Percentiles rank a stretch among this genome's conserved stretches.
These are phyloP conservation scores for Hygrophila difformis DNA, from an alignment of 257 asterid species.

Conservation along the genomic window DNA sequence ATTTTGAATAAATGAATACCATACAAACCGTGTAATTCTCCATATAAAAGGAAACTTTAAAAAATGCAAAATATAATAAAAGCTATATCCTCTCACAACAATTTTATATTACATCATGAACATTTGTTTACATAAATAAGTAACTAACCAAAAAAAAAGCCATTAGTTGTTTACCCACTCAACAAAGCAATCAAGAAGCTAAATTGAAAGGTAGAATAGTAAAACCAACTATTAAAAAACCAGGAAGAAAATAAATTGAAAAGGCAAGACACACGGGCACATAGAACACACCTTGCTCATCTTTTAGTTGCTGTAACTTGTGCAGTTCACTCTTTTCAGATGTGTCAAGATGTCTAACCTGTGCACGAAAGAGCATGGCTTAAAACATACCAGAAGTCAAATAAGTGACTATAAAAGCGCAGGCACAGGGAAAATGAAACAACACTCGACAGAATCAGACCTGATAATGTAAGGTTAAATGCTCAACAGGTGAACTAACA, in stretches of 20 bases:
- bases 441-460: slow-evolving; percentile 18
- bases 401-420: too few relatives aligned
- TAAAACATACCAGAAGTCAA: background rate
- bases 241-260: background rate
- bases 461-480: slow-evolving; percentile 96
- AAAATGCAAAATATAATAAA: too few relatives aligned
- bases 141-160: too few relatives aligned
- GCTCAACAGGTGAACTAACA: slow-evolving; percentile 97
- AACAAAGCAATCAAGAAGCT: slow-evolving; percentile 8
- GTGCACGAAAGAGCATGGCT: slow-evolving; percentile 13
- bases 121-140: too few relatives aligned
- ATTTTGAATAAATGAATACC: background rate
- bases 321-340: slow-evolving; percentile 97
- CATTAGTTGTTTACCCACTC: background rate
- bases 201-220: background rate
- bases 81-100: too few relatives aligned
- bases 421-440: too few relatives aligned
- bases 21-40: too few relatives aligned
- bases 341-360: slow-evolving; percentile 98
- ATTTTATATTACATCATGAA: too few relatives aligned
- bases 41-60: too few relatives aligned
- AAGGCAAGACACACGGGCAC: background rate
- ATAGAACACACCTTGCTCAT: slow-evolving; percentile 73
- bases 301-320: slow-evolving; percentile 96
- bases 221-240: background rate